Evolutionary conservation across 257 asterid species (phyloP).

Genomic region (Prunella vulgaris): DNA sequence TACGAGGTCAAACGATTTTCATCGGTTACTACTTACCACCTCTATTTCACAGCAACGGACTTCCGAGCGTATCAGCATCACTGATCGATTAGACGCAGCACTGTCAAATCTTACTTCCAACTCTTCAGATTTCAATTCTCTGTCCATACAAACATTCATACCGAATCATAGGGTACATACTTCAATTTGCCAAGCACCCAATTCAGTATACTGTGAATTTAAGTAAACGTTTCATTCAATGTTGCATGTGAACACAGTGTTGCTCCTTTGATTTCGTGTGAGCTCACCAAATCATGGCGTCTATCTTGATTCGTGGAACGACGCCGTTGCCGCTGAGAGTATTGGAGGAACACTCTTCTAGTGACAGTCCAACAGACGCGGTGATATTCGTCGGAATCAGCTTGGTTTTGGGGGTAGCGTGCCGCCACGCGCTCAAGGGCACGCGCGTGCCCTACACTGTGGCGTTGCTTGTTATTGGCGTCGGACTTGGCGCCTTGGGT

Average conservation of each 20-base stretch:
- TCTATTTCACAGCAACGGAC: too few species aligned
- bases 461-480: conserved; percentile 76
- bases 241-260: conserved; percentile 1
- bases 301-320: conserved; percentile 19
- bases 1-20: too few species aligned
- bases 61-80: too few species aligned
- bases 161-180: not conserved
- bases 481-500: conserved; percentile 89
- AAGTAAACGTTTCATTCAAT: too few species aligned
- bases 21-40: too few species aligned
- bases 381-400: conserved; percentile 89
- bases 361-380: conserved; percentile 56
- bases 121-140: too few species aligned
- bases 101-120: not conserved
- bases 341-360: conserved; percentile 37
- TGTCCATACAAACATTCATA: too few species aligned
- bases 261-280: not conserved
- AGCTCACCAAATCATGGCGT: conserved; percentile 22
- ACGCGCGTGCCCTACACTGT: conserved; percentile 96
- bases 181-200: too few species aligned
- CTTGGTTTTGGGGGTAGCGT: conserved; percentile 75
- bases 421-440: conserved; percentile 78
- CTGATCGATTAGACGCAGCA: too few species aligned
- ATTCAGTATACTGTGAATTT: too few species aligned
- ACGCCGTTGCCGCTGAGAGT: conserved; percentile 35